Conservation (phyloP, 202 grass and related monocot genomes). For the Cymbopogon flexuosus region DNA sequence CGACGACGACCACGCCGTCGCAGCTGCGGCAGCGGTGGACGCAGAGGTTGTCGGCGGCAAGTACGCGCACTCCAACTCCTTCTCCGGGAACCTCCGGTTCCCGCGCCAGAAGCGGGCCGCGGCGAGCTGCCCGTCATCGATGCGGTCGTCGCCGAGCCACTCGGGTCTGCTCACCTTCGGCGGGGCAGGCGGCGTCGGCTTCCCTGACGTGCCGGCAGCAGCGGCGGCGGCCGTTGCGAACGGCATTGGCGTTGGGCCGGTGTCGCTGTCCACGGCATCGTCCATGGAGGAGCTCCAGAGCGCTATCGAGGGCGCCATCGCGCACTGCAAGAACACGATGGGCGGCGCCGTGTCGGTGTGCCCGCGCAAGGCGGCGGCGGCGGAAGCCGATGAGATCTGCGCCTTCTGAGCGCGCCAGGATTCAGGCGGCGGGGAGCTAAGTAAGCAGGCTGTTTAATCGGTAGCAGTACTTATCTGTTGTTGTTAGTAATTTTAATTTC, state of each 20-base stretch:
- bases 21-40: background rate
- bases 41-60: conserved; percentile 30
- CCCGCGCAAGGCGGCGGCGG: conserved; percentile 24
- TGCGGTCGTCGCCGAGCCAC: conserved; percentile 89
- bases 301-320: conserved; percentile 94
- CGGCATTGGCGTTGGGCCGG: conserved; percentile 21
- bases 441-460: conserved; percentile 41
- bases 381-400: conserved; percentile 33
- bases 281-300: conserved; percentile 95
- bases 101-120: conserved; percentile 66
- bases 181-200: conserved; percentile 43
- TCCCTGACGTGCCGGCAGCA: conserved; percentile 40
- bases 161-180: conserved; percentile 69
- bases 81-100: conserved; percentile 89
- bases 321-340: conserved; percentile 97
- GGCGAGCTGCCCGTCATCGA: conserved; percentile 95
- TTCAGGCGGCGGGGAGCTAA: conserved; percentile 32
- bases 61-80: conserved; percentile 72
- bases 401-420: conserved; percentile 41
- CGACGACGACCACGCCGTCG: conserved; percentile 21
- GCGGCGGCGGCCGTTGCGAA: conserved; percentile 16
- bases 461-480: conserved; percentile 28
- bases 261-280: conserved; percentile 58
- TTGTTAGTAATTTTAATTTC: conserved; percentile 32
- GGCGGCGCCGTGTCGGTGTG: conserved; percentile 20